phyloP scores from a whole-genome alignment of 73 alveolate genomes.

The Blepharisma japonicum region DNA sequence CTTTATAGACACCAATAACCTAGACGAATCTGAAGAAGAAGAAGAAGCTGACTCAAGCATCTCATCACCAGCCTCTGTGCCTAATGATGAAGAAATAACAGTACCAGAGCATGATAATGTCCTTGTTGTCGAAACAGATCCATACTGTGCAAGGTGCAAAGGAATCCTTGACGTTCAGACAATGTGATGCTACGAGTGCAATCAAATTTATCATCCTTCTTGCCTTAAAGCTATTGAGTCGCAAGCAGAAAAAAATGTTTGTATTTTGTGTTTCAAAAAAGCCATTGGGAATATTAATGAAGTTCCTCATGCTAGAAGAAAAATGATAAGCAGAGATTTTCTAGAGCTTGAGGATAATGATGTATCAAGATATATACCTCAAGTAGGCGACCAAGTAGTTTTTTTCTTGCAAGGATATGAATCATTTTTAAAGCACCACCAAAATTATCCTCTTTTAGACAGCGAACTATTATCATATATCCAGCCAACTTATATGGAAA shows the following conservation, averaged over 20 bases:
- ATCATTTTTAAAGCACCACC: not conserved
- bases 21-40: too few species aligned
- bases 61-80: too few species aligned
- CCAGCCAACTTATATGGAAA: not conserved
- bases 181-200: conserved; percentile 10
- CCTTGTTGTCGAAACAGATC: conserved; percentile 1
- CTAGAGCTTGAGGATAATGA: not conserved
- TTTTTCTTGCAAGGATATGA: conserved; percentile 4
- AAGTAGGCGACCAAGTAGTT: conserved; percentile 21
- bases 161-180: not conserved
- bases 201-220: not conserved
- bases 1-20: too few species aligned
- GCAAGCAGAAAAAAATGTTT: not conserved
- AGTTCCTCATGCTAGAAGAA: not conserved
- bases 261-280: not conserved
- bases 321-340: not conserved
- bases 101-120: not conserved
- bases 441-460: not conserved
- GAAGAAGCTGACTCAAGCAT: too few species aligned
- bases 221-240: not conserved
- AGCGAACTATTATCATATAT: not conserved
- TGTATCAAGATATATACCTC: not conserved
- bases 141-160: not conserved
- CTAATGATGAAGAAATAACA: too few species aligned
- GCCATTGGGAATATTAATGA: too few species aligned